Percentiles rank a stretch among this genome's conserved stretches.
These are phyloP conservation scores for Garcia nutans DNA, from an alignment of 345 rosid genomes.

Conservation along the genomic window DNA sequence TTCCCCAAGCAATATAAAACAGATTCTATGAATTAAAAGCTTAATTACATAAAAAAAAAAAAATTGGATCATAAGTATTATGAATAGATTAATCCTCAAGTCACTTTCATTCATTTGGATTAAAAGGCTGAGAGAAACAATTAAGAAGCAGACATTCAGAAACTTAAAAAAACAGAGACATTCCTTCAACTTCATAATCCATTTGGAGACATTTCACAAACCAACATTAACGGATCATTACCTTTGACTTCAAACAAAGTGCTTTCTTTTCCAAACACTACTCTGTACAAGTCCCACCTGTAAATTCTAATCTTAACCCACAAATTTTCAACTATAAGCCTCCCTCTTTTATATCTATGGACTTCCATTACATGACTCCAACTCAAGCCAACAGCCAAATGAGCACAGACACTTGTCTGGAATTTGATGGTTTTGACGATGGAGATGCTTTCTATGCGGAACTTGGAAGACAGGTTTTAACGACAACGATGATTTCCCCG, in stretches of 20 bases:
- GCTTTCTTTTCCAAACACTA: background rate
- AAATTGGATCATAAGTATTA: background rate
- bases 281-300: background rate
- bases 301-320: background rate
- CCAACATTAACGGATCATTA: background rate
- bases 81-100: background rate
- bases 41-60: too few species aligned
- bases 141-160: background rate
- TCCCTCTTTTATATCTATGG: background rate
- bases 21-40: background rate
- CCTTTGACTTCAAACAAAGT: background rate
- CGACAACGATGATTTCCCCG: background rate
- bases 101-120: background rate
- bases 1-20: background rate
- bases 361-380: background rate
- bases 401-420: background rate
- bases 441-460: slow-evolving; percentile 27
- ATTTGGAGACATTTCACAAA: slow-evolving; percentile 7
- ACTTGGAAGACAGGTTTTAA: slow-evolving; percentile 31
- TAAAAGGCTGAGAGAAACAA: background rate
- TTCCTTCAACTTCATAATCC: background rate
- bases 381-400: background rate
- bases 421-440: slow-evolving; percentile 3
- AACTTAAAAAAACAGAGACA: slow-evolving; percentile 1
- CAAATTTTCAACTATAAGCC: background rate